Conservation (phyloP, 495 filamentous ascomycete genomes). For the Penicillium odoratum region DNA sequence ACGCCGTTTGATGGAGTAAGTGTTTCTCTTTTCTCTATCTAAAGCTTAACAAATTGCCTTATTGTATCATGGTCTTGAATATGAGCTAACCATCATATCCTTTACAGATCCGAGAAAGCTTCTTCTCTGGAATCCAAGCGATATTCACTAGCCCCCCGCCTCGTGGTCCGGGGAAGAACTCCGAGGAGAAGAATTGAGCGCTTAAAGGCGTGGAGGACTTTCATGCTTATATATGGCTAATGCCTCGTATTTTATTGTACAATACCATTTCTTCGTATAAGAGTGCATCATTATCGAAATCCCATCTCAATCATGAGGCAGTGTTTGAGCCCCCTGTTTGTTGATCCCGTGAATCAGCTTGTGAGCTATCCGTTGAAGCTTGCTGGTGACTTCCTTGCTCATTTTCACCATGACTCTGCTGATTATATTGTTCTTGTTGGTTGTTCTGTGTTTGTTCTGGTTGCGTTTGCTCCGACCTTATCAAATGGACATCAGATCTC, state of each 20-base stretch:
- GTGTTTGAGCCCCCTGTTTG: background rate
- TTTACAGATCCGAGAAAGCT: constrained; percentile 36
- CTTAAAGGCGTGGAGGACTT: background rate
- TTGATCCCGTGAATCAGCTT: background rate
- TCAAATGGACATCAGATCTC: background rate
- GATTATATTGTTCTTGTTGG: background rate
- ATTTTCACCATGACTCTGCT: background rate
- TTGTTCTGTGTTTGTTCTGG: background rate
- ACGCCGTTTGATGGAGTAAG: constrained; percentile 60
- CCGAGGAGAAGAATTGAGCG: constrained; percentile 18
- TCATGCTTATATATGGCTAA: constrained; percentile 10
- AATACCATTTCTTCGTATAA: constrained; percentile 7
- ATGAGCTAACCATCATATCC: background rate
- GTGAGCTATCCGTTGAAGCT: background rate
- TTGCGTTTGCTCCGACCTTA: background rate
- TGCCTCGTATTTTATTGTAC: constrained; percentile 7
- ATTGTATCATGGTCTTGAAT: background rate
- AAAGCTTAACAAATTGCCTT: background rate
- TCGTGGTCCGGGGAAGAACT: constrained; percentile 29
- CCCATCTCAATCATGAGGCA: background rate
- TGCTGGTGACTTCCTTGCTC: background rate
- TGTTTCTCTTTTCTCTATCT: constrained; percentile 7
- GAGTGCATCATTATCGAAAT: background rate
- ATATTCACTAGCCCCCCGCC: constrained; percentile 40
- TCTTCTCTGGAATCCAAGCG: constrained; percentile 36